phyloP scores from a whole-genome alignment of 2,329 filamentous ascomycete species.

The Colletotrichum falcatum region DNA sequence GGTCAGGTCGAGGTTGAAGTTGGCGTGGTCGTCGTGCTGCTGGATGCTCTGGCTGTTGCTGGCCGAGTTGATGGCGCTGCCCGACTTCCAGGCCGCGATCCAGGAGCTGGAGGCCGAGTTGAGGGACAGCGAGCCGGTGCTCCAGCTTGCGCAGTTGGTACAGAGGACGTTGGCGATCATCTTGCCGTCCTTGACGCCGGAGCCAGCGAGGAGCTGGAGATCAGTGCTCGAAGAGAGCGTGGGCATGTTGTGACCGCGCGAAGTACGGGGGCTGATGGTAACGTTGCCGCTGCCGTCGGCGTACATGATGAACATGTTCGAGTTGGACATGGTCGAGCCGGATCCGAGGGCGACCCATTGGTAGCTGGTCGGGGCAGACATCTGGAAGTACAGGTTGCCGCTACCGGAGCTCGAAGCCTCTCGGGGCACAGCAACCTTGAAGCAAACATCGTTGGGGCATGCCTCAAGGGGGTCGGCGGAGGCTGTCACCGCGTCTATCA shows the following conservation, averaged over 20 bases:
- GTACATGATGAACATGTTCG: slow-evolving; percentile 74
- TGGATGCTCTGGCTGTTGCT: slow-evolving; percentile 54
- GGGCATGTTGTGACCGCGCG: slow-evolving; percentile 62
- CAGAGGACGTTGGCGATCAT: slow-evolving; percentile 73
- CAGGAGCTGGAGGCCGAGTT: slow-evolving; percentile 56
- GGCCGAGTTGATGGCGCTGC: slow-evolving; percentile 58
- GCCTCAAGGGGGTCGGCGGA: slow-evolving; percentile 48
- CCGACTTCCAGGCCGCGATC: slow-evolving; percentile 67
- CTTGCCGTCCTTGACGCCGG: slow-evolving; percentile 62
- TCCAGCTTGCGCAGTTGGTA: slow-evolving; percentile 63
- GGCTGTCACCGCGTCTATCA: slow-evolving; percentile 45
- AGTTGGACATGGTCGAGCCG: slow-evolving; percentile 64
- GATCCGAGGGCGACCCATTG: slow-evolving; percentile 71
- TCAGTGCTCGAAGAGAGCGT: slow-evolving; percentile 55
- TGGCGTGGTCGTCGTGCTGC: slow-evolving; percentile 59
- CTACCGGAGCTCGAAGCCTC: slow-evolving; percentile 59
- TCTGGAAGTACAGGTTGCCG: slow-evolving; percentile 72
- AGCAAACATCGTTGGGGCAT: slow-evolving; percentile 64
- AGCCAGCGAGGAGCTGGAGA: slow-evolving; percentile 68
- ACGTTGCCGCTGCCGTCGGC: slow-evolving; percentile 68
- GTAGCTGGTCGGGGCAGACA: slow-evolving; percentile 65
- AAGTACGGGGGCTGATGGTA: slow-evolving; percentile 69
- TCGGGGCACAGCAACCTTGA: slow-evolving; percentile 66
- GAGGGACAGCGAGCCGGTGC: slow-evolving; percentile 57
- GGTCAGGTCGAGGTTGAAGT: slow-evolving; percentile 62